Percentiles rank a stretch among this genome's conserved stretches.
phyloP scores from a whole-genome alignment of 805 yeast genomes.

The Pichia heedii region DNA sequence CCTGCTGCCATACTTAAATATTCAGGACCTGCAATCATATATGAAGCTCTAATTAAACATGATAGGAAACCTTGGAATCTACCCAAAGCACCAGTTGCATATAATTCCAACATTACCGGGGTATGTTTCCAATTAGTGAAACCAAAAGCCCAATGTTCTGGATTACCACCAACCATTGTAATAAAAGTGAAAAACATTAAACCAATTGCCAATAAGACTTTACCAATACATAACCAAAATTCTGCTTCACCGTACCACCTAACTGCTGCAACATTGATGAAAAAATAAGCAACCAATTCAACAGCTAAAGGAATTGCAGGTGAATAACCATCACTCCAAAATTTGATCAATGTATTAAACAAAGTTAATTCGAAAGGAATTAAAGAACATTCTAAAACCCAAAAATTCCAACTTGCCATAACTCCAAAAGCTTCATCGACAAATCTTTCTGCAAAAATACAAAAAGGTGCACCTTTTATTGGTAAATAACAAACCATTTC shows the following conservation, averaged over 20 bases:
- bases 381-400: constrained; percentile 39
- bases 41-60: constrained; percentile 57
- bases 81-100: constrained; percentile 32
- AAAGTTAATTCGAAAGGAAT: constrained; percentile 41
- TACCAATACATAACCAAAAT: constrained; percentile 38
- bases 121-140: constrained; percentile 39
- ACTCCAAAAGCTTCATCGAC: constrained; percentile 38
- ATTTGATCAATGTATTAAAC: constrained; percentile 47
- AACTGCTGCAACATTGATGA: constrained; percentile 39
- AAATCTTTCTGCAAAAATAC: constrained; percentile 37
- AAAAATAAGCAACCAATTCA: constrained; percentile 34
- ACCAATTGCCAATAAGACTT: constrained; percentile 39
- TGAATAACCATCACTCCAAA: constrained; percentile 40
- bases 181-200: constrained; percentile 41
- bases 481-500: constrained; percentile 39
- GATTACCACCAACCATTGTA: constrained; percentile 52
- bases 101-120: constrained; percentile 24
- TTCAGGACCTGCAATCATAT: constrained; percentile 60
- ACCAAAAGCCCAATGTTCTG: constrained; percentile 41
- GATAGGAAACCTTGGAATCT: constrained; percentile 37
- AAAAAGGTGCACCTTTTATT: constrained; percentile 35
- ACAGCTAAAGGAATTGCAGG: constrained; percentile 38
- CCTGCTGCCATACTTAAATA: constrained; percentile 39
- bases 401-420: constrained; percentile 39
- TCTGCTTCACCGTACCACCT: constrained; percentile 43